A percentile compares a stretch with the other conserved stretches of the same genome.
Conservation (phyloP, 2,329 filamentous ascomycete genomes). For the Xylariaceae sp. region DNA sequence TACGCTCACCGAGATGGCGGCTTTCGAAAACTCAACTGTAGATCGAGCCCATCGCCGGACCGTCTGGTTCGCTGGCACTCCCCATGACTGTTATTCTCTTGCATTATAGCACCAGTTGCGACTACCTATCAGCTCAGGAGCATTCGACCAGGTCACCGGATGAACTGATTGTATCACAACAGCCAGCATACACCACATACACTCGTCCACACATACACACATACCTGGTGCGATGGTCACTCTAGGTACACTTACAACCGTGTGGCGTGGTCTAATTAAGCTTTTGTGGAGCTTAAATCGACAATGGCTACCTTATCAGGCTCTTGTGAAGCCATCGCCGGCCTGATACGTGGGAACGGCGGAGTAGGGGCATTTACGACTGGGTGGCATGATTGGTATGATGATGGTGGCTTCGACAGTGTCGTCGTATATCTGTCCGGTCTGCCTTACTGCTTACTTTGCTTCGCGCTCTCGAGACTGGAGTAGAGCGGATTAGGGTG, state of each 20-base stretch:
- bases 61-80: not conserved
- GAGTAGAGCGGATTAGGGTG: slow-evolving; percentile 2
- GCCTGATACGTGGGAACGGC: not conserved
- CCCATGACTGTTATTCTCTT: not conserved
- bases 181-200: slow-evolving; percentile 6
- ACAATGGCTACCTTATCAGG: slow-evolving; percentile 14
- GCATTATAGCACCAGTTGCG: not conserved
- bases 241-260: not conserved
- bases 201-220: not conserved
- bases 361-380: not conserved
- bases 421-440: not conserved
- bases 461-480: not conserved
- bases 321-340: slow-evolving; percentile 1
- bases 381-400: slow-evolving; percentile 1
- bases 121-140: not conserved
- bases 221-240: not conserved
- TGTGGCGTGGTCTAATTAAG: slow-evolving; percentile 29
- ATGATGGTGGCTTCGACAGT: not conserved
- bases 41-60: not conserved
- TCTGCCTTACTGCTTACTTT: not conserved
- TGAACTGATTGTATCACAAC: slow-evolving; percentile 17
- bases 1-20: slow-evolving; percentile 16
- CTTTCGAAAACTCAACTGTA: slow-evolving; percentile 10
- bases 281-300: slow-evolving; percentile 29
- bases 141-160: slow-evolving; percentile 10